Percentiles rank a stretch among this genome's conserved stretches.
These are phyloP conservation scores for Pseudomonodictys pantanalensis DNA, from an alignment of 495 filamentous ascomycete species.

Conservation along the genomic window DNA sequence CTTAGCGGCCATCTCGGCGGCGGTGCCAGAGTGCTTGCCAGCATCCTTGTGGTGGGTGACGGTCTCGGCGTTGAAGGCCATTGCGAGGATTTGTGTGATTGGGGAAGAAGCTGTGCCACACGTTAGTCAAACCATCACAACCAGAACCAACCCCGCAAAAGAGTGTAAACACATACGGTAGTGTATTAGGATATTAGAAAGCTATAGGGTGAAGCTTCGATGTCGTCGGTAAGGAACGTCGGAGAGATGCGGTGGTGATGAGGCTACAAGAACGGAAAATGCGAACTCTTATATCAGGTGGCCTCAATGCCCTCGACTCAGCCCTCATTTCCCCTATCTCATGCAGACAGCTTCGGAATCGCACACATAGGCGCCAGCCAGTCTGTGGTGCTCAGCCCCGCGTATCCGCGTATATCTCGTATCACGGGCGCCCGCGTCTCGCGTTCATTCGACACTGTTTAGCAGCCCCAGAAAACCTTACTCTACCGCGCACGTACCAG, in stretches of 20 bases:
- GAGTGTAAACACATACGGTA: not conserved
- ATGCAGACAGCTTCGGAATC: not conserved
- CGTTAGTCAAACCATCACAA: not conserved
- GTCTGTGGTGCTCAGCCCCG: not conserved
- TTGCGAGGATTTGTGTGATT: not conserved
- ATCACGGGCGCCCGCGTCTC: not conserved
- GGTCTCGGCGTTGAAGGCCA: conserved; percentile 9
- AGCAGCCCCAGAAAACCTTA: too few species aligned
- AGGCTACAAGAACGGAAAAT: not conserved
- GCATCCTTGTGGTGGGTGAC: conserved; percentile 16
- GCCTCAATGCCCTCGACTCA: not conserved
- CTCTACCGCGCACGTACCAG: too few species aligned
- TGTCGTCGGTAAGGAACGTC: not conserved
- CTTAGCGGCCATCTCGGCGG: conserved; percentile 12
- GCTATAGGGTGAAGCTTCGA: not conserved
- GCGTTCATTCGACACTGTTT: too few species aligned
- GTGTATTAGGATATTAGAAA: not conserved
- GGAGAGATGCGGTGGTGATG: not conserved
- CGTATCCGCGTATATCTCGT: not conserved
- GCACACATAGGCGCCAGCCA: not conserved
- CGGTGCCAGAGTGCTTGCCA: conserved; percentile 15
- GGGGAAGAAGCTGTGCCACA: not conserved
- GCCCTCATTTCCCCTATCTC: not conserved
- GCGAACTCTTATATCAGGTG: not conserved
- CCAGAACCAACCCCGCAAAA: not conserved